Conservation (phyloP, 164 flowering plant species). For the Aristolochia contorta region DNA sequence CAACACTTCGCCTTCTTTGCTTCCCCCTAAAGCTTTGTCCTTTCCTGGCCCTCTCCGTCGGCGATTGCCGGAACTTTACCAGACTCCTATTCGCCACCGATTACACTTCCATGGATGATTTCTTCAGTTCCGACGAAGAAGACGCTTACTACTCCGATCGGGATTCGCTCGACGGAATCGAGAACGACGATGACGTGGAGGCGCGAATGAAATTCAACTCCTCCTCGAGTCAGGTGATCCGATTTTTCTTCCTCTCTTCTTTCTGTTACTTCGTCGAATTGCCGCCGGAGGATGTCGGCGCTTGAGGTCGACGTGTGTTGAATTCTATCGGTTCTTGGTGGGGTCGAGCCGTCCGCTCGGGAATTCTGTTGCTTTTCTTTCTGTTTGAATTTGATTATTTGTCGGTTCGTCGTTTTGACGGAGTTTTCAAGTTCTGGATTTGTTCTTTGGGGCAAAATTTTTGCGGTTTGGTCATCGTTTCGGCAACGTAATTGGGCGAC, state of each 20-base stretch:
- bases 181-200: background rate
- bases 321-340: background rate
- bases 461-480: no score
- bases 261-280: background rate
- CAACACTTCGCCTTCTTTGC: no score
- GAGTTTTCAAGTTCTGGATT: background rate
- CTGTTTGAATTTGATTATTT: background rate
- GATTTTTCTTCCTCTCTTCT: background rate
- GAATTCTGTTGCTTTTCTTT: background rate
- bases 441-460: background rate
- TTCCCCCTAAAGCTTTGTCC: background rate
- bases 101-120: background rate
- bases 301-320: background rate
- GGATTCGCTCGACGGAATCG: conserved; percentile 1
- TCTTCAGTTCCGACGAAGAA: background rate
- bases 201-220: background rate
- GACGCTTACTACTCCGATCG: background rate
- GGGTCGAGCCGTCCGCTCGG: background rate
- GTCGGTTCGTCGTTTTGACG: background rate
- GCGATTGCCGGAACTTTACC: background rate
- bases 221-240: background rate
- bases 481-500: no score
- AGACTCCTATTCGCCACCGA: no score
- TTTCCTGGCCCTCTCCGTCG: background rate
- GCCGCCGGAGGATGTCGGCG: background rate